Conservation (phyloP, 1,139 yeast genomes). For the Blastobotrys elegans region DNA sequence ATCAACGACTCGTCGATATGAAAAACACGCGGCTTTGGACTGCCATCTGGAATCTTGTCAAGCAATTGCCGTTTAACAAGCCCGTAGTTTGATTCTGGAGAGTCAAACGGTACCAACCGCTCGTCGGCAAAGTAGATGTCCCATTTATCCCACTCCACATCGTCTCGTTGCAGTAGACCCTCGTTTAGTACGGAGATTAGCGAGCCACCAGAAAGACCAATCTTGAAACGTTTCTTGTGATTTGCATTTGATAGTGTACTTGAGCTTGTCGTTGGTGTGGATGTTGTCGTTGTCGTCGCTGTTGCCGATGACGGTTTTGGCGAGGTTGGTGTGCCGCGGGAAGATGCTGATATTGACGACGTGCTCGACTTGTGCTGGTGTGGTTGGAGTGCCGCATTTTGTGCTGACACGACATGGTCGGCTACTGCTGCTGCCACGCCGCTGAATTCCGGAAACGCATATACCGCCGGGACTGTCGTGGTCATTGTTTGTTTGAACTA, state of each 20-base stretch:
- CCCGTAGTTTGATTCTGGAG: constrained; percentile 84
- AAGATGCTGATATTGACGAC: constrained; percentile 1
- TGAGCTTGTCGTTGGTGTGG: neutral
- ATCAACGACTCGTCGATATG: constrained; percentile 77
- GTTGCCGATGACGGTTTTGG: neutral
- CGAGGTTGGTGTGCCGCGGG: constrained; percentile 14
- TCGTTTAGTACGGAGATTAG: constrained; percentile 78
- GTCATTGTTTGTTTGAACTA: constrained; percentile 48
- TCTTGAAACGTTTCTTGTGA: constrained; percentile 58
- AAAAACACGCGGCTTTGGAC: constrained; percentile 63
- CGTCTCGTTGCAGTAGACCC: constrained; percentile 70
- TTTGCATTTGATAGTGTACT: neutral
- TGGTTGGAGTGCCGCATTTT: constrained; percentile 52
- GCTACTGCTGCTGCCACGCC: constrained; percentile 96
- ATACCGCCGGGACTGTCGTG: constrained; percentile 85
- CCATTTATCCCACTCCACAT: constrained; percentile 91
- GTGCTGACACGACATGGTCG: constrained; percentile 83
- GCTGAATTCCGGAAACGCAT: constrained; percentile 81
- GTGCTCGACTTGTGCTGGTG: neutral
- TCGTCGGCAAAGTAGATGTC: constrained; percentile 96
- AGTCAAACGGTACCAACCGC: constrained; percentile 83
- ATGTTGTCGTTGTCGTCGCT: neutral
- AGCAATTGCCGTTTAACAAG: constrained; percentile 77
- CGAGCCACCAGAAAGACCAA: constrained; percentile 92
- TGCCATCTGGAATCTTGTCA: constrained; percentile 50